phyloP scores from a whole-genome alignment of 164 flowering plant genomes.

The Stephania japonica region DNA sequence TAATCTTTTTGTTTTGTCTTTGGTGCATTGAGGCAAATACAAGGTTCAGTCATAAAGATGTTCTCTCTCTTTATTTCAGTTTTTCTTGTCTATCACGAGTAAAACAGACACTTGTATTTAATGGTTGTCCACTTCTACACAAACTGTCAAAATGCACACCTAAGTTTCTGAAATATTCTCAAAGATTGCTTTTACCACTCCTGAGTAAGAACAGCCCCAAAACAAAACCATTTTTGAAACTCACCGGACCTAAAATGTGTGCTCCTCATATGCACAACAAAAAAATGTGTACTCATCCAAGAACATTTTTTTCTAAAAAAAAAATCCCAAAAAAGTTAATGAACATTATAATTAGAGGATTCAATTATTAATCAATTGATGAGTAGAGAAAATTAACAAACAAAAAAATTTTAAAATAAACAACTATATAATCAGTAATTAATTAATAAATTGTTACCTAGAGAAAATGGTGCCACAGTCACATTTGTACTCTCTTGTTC shows the following conservation, averaged over 20 bases:
- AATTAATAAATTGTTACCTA: slow-evolving; percentile 40
- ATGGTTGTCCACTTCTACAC: slow-evolving; percentile 27
- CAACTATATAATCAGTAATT: slow-evolving; percentile 3
- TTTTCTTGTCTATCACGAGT: slow-evolving; percentile 4
- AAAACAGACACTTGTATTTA: slow-evolving; percentile 27
- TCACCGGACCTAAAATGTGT: not conserved
- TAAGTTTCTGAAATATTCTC: slow-evolving; percentile 20
- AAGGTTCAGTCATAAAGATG: not conserved
- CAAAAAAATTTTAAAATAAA: too few relatives aligned
- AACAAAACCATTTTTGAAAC: slow-evolving; percentile 9
- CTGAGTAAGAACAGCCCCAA: slow-evolving; percentile 15
- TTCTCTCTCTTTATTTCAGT: slow-evolving; percentile 6
- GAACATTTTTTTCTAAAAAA: too few relatives aligned
- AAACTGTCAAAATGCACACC: slow-evolving; percentile 26
- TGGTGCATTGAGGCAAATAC: not conserved
- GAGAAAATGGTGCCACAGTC: slow-evolving; percentile 94
- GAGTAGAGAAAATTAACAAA: slow-evolving; percentile 4
- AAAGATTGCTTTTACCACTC: slow-evolving; percentile 20
- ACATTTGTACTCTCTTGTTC: slow-evolving; percentile 83
- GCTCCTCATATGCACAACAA: too few relatives aligned
- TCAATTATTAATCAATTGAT: not conserved
- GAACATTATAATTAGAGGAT: too few relatives aligned
- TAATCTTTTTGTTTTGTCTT: slow-evolving; percentile 7
- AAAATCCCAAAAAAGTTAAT: too few relatives aligned
- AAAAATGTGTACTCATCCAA: too few relatives aligned